Evolutionary conservation across 257 asterid genomes (phyloP).

Genomic region (Leonotis leonurus): DNA sequence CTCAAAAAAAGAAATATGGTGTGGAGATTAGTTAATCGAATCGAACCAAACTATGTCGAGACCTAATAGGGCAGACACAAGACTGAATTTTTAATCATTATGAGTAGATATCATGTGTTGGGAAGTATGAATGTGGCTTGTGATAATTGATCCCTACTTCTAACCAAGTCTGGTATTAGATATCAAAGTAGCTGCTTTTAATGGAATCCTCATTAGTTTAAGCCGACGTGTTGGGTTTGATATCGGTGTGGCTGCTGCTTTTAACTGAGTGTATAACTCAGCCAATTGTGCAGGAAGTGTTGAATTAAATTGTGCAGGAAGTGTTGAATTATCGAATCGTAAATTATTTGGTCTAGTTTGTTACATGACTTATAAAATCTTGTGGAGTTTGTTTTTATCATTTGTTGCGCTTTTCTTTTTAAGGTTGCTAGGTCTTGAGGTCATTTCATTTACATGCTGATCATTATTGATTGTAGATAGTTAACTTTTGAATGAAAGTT

Average conservation of each 20-base stretch:
- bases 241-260: not conserved
- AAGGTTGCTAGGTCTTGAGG: not conserved
- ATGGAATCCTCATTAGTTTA: not conserved
- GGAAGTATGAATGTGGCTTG: not conserved
- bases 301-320: no score
- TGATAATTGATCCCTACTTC: not conserved
- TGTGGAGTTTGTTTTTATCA: not conserved
- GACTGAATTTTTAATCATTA: not conserved
- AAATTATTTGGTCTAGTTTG: not conserved
- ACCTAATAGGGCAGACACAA: not conserved
- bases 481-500: not conserved
- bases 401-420: not conserved
- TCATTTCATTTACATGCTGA: constrained; percentile 47
- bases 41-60: not conserved
- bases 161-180: not conserved
- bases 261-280: not conserved
- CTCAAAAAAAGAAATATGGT: no score
- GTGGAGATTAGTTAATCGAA: not conserved
- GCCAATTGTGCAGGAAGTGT: not conserved
- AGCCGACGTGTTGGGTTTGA: not conserved
- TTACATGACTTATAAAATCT: not conserved
- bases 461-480: not conserved
- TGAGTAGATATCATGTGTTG: not conserved
- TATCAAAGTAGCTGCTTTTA: not conserved
- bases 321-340: no score